Percentiles rank a stretch among this genome's conserved stretches.
Conservation (phyloP, 1,284 basidiomycete genomes). For the Abortiporus biennis region DNA sequence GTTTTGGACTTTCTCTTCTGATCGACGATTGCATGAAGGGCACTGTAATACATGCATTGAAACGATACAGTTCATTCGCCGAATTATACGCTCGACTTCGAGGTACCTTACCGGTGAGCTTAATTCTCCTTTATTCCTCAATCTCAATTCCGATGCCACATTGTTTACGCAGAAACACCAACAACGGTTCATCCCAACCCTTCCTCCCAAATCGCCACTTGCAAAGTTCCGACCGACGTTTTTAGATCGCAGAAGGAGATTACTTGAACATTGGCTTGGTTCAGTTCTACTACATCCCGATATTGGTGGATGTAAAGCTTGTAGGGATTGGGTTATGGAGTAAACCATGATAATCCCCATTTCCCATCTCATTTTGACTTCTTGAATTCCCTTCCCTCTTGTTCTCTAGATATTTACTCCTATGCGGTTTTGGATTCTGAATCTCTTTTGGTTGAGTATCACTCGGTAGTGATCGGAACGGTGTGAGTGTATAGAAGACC, state of each 20-base stretch:
- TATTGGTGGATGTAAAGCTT: slow-evolving; percentile 55
- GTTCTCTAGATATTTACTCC: no score
- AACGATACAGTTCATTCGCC: slow-evolving; percentile 67
- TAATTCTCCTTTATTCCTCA: slow-evolving; percentile 2
- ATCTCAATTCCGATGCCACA: neutral
- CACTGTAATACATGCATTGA: slow-evolving; percentile 59
- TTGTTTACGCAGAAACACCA: slow-evolving; percentile 27
- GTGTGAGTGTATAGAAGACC: no score
- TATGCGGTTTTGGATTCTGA: no score
- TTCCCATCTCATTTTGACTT: no score
- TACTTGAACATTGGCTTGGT: slow-evolving; percentile 64
- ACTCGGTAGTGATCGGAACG: no score
- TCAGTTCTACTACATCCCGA: slow-evolving; percentile 67
- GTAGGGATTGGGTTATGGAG: slow-evolving; percentile 61
- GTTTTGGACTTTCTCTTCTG: no score
- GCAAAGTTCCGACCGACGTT: slow-evolving; percentile 65
- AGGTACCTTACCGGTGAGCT: slow-evolving; percentile 46
- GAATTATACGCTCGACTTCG: slow-evolving; percentile 47
- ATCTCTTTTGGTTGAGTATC: no score
- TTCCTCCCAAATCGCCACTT: slow-evolving; percentile 68
- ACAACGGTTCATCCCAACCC: slow-evolving; percentile 46
- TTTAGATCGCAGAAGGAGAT: slow-evolving; percentile 60
- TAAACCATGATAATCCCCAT: no score
- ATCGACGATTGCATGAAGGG: slow-evolving; percentile 33
- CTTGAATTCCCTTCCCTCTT: no score